Base-by-base conservation (phyloP, 192 early-diverging fungal species). In the Podila verticillata region DNA sequence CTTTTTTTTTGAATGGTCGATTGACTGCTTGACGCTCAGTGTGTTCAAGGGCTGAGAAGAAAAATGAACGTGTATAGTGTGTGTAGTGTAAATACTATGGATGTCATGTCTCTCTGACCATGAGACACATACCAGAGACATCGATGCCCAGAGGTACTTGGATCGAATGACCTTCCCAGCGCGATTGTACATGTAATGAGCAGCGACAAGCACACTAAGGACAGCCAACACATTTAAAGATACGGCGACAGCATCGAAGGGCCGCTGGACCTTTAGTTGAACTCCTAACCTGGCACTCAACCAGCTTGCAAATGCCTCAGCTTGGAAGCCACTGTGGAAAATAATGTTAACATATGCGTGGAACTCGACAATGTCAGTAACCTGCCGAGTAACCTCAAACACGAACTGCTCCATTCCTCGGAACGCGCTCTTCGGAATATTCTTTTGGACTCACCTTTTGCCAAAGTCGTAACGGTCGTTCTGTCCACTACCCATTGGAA, bases 271-370 rank as follows among this genome's bases (percentile, higher is more conserved):
- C 1, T 66, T 48, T 17, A 90, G 66, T 34, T 57, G n/a, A 2
- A 61, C 29, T 28, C 86, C 86, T 20, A 82, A 58, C 48, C 77
- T 68, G 22, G 70, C 73, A 29, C 72, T 79, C 34, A 93, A 61
- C 78, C 86, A 94, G 7, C 68, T 69, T 0, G 91, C 92, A 28
- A 95, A 83, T 19, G 81, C 65, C 56, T 95, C 93, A 30, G 92
- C 93, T 24, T 68, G 56, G 30, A 90, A 83, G 3, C 93, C 93
- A 59, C 90, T 91, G 56, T 17, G 4, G 6, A 48, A 61, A 66
- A 20, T 57, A 32, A 65, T 28, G 19, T 30, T 34, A 15, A 24
- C 57, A 24, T 20, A 24, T 20, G n/a, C 10, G 61, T 47, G 17
- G 44, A 63, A n/a, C n/a, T n/a, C n/a, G n/a, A n/a, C n/a, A n/a